These are phyloP conservation scores for Cordyceps javanica DNA, from an alignment of 2,329 filamentous ascomycete genomes.

Conservation along the genomic window DNA sequence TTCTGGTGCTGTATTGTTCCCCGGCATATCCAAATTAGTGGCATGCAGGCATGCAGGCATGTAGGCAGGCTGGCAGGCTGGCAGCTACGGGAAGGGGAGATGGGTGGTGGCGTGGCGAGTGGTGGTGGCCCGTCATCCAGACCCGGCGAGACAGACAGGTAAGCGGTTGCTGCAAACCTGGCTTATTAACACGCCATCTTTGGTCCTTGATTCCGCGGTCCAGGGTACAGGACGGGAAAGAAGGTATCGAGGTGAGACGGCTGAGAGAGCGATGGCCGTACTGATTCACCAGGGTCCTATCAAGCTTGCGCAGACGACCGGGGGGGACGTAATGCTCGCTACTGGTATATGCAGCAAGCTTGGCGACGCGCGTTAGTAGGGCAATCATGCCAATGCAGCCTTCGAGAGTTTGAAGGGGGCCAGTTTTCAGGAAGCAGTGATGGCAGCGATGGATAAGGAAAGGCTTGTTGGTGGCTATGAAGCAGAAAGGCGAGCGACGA, in stretches of 20 bases:
- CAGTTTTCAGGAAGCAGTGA: background rate
- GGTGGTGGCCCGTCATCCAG: background rate
- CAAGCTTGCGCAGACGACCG: background rate
- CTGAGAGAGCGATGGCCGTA: background rate
- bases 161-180: constrained; percentile 6
- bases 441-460: background rate
- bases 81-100: background rate
- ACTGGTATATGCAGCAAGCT: background rate
- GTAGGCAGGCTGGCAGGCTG: background rate
- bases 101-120: background rate
- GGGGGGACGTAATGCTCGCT: background rate
- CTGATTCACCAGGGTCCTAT: background rate
- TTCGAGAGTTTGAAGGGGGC: too few species aligned
- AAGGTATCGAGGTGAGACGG: background rate
- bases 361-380: background rate
- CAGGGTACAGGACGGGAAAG: background rate
- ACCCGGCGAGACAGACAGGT: background rate
- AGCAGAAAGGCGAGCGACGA: background rate
- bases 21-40: background rate
- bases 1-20: background rate
- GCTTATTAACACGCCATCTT: background rate
- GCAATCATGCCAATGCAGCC: too few species aligned
- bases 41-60: too few species aligned
- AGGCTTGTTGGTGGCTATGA: background rate
- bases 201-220: too few species aligned